These are phyloP conservation scores for Musa beccarii DNA, from an alignment of 176 grass and related monocot genomes.

Conservation along the genomic window DNA sequence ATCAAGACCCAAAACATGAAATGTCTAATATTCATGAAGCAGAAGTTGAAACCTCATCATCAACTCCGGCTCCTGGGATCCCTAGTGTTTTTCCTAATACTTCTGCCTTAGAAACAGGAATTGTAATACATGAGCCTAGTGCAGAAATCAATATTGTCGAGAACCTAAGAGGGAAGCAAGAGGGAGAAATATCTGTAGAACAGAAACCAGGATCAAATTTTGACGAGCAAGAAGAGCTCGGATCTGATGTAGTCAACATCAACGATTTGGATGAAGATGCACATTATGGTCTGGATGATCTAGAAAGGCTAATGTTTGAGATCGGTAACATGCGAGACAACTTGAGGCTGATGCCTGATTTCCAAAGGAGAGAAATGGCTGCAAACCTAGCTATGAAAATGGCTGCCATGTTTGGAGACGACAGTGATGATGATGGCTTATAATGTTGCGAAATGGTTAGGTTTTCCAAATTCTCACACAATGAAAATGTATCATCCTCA, in stretches of 20 bases:
- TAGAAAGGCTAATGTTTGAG: slow-evolving; percentile 79
- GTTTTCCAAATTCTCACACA: no score
- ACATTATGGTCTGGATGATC: slow-evolving; percentile 71
- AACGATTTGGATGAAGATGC: slow-evolving; percentile 37
- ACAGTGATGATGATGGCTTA: slow-evolving; percentile 38
- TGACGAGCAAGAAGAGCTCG: slow-evolving; percentile 10
- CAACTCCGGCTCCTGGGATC: background rate
- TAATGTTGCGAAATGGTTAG: background rate
- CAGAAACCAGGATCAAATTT: slow-evolving; percentile 3
- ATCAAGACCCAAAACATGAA: slow-evolving; percentile 16
- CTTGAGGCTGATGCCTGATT: slow-evolving; percentile 81
- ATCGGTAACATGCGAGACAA: slow-evolving; percentile 78
- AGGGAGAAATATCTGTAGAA: background rate
- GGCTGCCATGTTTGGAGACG: slow-evolving; percentile 71
- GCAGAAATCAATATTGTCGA: slow-evolving; percentile 15
- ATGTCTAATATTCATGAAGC: slow-evolving; percentile 4
- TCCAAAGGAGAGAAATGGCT: slow-evolving; percentile 88
- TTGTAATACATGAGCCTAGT: slow-evolving; percentile 8
- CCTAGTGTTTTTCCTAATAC: slow-evolving; percentile 27
- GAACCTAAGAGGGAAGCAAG: slow-evolving; percentile 1
- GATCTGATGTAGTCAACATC: slow-evolving; percentile 17
- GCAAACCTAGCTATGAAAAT: slow-evolving; percentile 87
- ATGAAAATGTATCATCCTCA: no score
- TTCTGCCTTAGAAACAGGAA: slow-evolving; percentile 20
- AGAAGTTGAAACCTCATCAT: background rate